Evolutionary conservation across 306 rosid genomes (phyloP), one percentile per base, ranked within the genome.

Genomic region (Quillaja saponaria): DNA sequence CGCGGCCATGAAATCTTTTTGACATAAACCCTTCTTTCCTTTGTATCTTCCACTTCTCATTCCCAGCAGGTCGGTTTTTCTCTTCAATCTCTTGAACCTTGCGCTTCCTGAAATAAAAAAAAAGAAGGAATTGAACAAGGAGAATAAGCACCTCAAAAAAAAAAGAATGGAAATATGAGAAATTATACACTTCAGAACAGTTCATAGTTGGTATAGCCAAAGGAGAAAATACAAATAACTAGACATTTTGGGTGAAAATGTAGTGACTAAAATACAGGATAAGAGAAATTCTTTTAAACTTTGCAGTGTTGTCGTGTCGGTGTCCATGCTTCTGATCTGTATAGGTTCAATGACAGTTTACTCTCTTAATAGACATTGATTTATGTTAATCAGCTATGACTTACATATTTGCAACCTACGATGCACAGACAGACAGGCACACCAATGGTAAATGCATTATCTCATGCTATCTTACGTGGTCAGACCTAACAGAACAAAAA

Each of bases 1-100:
- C 4, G 31, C 4, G 31, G 31, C 11, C 39, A 25, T 60, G 40
- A 51, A 8, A 48, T 25, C 31, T 4, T 25, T 39, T 62, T 47
- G 33, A 54, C 46, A 17, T 47, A 73, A 38, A 46, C 60, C 49
- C 96, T 71, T 73, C 88, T 84, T 69, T 84, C 83, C 71, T 92
- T 92, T 13, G 92, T 28, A 71, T 88, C 82, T 88, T 92, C 96
- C 98, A 92, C 40, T 82, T 92, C 3, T 74, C 71, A 68, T 88
- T 88, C 25, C 92, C 89, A 41, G n/a, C 90, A 1, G 90, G 85
- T 70, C 45, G 85, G 45, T 67, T 81, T 25, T 77, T 51, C 62
- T 84, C 98, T 79, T 88, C 94, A 25, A 88, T 92, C 69, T 86
- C 95, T 52, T 47, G 74, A 45, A 92, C 89, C 86, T 84, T 86